Base-by-base conservation (phyloP, 345 rosid genomes). In the Abelmoschus esculentus region DNA sequence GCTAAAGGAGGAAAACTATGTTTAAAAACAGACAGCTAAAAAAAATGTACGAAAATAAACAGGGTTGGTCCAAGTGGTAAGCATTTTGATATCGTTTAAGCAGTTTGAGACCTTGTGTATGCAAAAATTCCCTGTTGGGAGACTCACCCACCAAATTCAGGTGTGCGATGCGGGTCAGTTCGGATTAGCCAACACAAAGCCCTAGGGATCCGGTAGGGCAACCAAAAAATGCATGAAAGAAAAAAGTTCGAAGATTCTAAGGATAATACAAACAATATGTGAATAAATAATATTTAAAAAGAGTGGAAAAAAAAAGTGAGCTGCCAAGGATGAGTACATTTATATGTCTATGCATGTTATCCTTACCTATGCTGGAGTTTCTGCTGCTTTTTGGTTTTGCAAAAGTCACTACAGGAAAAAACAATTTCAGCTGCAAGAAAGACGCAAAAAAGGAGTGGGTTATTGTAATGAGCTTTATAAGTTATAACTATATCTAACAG, bases 321-420 rank as follows among this genome's bases (percentile, higher is more conserved):
- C 5, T 31, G 6, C 19, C n/a, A 63, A 62, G 44, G 46, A 63
- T 47, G n/a, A 52, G 47, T 31, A 49, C 5, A 58, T 2, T 38
- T 38, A 17, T 70, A 4, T 28, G 67, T 29, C 17, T 1, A n/a
- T 63, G 66, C 52, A 32, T 32, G 73, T 28, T 22, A 54, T 44
- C 56, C 74, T 81, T 80, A 91, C 97, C 98, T 83, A 95, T 95
- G 81, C 97, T 95, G 46, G 99, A 95, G 83, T 95, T 95, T 44
- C 97, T 96, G 83, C 99, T 95, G 82, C 97, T 95, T 83, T 90
- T 91, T 19, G 99, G 97, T 86, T 95, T 91, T 7, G 97, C 96
- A 75, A 95, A 95, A 71, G 97, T 95, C 70, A 95, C 96, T 5
- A 80, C 78, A 34, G 99, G 97, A 78, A 91, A 95, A 75, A 91